Evolutionary conservation across 495 filamentous ascomycete species (phyloP).

Genomic region (Xylaria curta): DNA sequence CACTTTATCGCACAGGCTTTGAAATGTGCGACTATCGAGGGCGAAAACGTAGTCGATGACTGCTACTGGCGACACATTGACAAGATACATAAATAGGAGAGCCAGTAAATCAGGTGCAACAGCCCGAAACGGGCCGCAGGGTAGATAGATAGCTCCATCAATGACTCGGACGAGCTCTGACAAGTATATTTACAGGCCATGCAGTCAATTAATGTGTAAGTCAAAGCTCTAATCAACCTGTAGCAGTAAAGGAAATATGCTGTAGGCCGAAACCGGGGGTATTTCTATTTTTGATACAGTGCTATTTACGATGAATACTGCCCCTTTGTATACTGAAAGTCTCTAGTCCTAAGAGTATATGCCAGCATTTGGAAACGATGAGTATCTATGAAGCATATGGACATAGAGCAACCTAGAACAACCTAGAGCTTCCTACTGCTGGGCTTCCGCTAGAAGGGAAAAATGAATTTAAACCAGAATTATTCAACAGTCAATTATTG

Average conservation of each 20-base stretch:
- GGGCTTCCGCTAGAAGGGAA: too few species aligned
- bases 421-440: too few species aligned
- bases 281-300: too few species aligned
- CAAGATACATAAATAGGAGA: background rate
- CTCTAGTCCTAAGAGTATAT: too few species aligned
- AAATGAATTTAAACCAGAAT: too few species aligned
- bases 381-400: too few species aligned
- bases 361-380: too few species aligned
- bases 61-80: background rate
- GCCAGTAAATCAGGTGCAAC: background rate
- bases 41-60: background rate
- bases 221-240: background rate
- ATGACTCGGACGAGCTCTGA: background rate
- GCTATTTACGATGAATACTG: too few species aligned
- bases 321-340: too few species aligned
- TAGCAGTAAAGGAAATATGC: background rate
- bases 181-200: background rate
- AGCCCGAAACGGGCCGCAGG: background rate
- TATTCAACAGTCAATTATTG: too few species aligned
- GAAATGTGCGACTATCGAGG: background rate
- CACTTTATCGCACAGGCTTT: background rate
- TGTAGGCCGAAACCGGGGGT: background rate
- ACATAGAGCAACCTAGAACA: too few species aligned
- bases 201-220: background rate
- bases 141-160: background rate